Base-by-base conservation (phyloP, 331 rosid species). In the Prunus yedoensis region DNA sequence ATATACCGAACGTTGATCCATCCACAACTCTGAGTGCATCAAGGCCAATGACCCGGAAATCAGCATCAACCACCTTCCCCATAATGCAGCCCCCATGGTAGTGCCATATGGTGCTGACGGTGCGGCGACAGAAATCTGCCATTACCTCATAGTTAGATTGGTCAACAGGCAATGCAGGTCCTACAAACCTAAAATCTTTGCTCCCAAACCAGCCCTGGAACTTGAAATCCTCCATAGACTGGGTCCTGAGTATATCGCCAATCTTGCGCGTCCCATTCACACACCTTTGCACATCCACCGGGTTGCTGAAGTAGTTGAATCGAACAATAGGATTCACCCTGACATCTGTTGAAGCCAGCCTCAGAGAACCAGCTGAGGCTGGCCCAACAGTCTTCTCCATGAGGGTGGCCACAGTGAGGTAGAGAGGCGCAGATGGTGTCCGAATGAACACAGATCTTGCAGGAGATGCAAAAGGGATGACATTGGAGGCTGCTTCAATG, bases 81-180 rank as follows among this genome's bases (percentile, higher is more conserved):
- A 86, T 87, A 5, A 90, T 87, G 45, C 99, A 90, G 1, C 99
- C 97, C 0, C 99, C 99, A 21, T 95, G 99, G 79, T 90, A 95
- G 71, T 95, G 99, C 99, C 99, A 95, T 21, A 92, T 90, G 75
- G 96, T 95, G 76, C 85, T 89, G 21, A 95, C 97, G 0, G 91
- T 92, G 28, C 89, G 70, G 16, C 89, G 85, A 57, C 97, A 90
- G 76, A 92, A 95, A 25, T 85, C 88, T 7, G 85, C 93, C 97
- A 95, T 84, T 62, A n/a, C 51, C 17, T 4, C 81, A 4, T 49
- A 84, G 56, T 86, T 69, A 0, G 28, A 23, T 18, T 66, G 82
- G 38, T 89, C 83, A 5, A 10, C n/a, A 0, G 98, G 97, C 83
- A 91, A 67, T 5, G 86, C 85, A 15, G 91, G 91, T 45, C 98